These are phyloP conservation scores for Neoscytalidium dimidiatum DNA, from an alignment of 2,329 filamentous ascomycete genomes.

Conservation along the genomic window DNA sequence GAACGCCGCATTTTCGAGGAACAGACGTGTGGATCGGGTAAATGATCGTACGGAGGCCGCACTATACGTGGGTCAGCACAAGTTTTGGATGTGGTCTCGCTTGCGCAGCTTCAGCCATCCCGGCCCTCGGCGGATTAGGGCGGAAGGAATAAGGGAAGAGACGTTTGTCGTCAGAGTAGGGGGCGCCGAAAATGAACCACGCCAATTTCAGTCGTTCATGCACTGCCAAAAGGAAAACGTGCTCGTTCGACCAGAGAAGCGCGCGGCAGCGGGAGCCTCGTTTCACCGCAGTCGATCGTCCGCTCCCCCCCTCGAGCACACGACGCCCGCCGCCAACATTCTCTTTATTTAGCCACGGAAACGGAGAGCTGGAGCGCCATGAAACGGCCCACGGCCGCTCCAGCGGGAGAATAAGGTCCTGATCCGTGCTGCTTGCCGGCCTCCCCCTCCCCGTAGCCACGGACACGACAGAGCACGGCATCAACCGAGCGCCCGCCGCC, in stretches of 20 bases:
- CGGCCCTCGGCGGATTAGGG: conserved; percentile 10
- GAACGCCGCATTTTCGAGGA: not conserved
- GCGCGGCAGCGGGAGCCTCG: not conserved
- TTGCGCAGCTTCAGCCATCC: not conserved
- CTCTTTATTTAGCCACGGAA: not conserved
- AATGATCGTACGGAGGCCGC: not conserved
- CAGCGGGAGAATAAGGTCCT: not conserved
- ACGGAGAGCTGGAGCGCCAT: not conserved
- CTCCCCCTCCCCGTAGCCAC: not conserved
- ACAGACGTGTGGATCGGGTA: not conserved
- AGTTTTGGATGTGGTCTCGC: conserved; percentile 15
- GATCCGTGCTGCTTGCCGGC: not conserved
- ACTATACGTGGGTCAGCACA: conserved; percentile 17
- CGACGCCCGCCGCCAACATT: not conserved
- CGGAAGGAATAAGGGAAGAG: not conserved
- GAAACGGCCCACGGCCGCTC: not conserved
- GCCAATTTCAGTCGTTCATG: not conserved
- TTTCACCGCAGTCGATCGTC: not conserved
- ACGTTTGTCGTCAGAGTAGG: not conserved
- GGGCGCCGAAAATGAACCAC: not conserved
- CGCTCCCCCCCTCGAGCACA: not conserved
- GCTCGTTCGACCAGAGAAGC: not conserved
- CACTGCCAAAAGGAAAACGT: not conserved
- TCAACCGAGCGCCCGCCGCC: not conserved
- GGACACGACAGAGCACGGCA: not conserved